A percentile compares a stretch with the other conserved stretches of the same genome.
Conservation (phyloP, 116 monocot genomes). For the Phalaenopsis hybrid region DNA sequence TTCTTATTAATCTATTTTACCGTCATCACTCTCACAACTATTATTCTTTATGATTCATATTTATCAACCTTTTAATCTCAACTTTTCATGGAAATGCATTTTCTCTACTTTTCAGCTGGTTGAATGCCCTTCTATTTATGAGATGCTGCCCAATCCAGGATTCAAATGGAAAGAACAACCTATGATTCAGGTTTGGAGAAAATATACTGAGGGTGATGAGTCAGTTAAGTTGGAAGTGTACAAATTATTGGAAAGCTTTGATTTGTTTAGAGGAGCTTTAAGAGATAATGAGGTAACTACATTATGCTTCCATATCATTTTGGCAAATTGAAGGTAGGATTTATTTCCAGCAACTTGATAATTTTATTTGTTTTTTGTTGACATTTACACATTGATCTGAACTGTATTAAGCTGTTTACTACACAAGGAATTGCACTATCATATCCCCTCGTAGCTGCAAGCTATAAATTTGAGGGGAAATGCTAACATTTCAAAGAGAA, state of each 20-base stretch:
- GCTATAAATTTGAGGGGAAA: neutral
- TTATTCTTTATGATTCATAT: neutral
- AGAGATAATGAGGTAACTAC: conserved; percentile 62
- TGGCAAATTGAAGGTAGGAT: neutral
- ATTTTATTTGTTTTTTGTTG: neutral
- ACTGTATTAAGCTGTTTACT: neutral
- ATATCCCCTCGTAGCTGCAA: neutral
- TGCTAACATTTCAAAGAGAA: neutral
- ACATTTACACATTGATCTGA: neutral
- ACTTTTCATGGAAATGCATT: conserved; percentile 6
- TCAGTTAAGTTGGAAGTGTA: conserved; percentile 43
- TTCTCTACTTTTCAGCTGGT: conserved; percentile 43
- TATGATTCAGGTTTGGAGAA: conserved; percentile 62
- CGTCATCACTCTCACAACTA: neutral
- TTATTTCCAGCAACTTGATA: neutral
- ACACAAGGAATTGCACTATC: neutral
- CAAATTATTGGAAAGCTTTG: conserved; percentile 32
- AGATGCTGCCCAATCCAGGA: conserved; percentile 73
- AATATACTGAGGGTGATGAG: conserved; percentile 35
- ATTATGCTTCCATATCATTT: neutral
- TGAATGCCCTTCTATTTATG: conserved; percentile 91
- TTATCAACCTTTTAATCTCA: neutral
- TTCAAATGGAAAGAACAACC: conserved; percentile 70
- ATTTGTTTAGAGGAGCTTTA: conserved; percentile 75
- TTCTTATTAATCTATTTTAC: neutral